Evolutionary conservation across 2,329 filamentous ascomycete species (phyloP).

Genomic region (Trichothecium roseum): DNA sequence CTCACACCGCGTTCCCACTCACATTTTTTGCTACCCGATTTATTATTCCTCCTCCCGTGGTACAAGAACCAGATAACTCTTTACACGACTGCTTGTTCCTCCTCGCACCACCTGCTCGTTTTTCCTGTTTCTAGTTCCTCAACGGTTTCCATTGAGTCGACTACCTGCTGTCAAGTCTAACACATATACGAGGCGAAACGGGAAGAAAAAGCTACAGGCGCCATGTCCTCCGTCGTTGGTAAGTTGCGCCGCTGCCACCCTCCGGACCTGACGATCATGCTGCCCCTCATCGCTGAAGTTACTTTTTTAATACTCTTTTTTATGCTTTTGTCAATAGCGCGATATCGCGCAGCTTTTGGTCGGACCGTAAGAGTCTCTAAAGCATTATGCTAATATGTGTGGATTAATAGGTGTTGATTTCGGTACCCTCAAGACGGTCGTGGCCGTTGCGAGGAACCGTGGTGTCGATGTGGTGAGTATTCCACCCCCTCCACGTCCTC

Average conservation of each 20-base stretch:
- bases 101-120: neutral
- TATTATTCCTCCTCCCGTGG: no score
- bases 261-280: slow-evolving; percentile 1
- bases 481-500: slow-evolving; percentile 2
- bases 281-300: slow-evolving; percentile 1
- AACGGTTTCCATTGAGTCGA: neutral
- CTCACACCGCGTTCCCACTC: no score
- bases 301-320: neutral
- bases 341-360: neutral
- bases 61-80: no score
- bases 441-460: slow-evolving; percentile 95
- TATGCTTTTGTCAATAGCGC: no score
- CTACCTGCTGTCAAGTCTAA: neutral
- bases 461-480: slow-evolving; percentile 94
- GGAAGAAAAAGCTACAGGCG: slow-evolving; percentile 1
- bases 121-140: no score
- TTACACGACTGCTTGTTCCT: neutral
- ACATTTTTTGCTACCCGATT: no score
- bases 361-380: no score
- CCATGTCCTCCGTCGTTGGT: slow-evolving; percentile 8
- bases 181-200: neutral
- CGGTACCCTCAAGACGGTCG: slow-evolving; percentile 91
- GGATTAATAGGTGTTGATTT: slow-evolving; percentile 66
- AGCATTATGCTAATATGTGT: slow-evolving; percentile 2
- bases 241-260: slow-evolving; percentile 1